phyloP scores from a whole-genome alignment of 306 rosid genomes.

The Castanea crenata region DNA sequence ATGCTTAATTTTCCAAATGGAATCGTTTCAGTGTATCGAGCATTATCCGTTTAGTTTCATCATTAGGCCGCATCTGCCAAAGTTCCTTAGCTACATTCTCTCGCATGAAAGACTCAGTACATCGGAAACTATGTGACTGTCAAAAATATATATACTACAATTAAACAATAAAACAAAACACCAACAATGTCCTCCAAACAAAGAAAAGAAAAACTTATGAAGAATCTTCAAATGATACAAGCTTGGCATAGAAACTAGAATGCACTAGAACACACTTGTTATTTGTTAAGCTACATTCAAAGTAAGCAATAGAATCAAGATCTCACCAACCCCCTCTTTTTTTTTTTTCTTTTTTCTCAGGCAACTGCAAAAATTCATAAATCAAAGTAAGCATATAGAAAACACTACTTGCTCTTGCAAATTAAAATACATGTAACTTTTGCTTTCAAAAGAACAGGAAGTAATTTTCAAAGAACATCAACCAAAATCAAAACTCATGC shows the following conservation, averaged over 20 bases:
- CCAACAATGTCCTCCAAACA: too few relatives aligned
- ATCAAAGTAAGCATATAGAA: not conserved
- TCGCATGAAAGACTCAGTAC: constrained; percentile 88
- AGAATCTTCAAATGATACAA: not conserved
- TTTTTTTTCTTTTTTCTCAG: not conserved
- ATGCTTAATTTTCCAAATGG: constrained; percentile 68
- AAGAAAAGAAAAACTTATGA: not conserved
- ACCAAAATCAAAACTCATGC: not conserved
- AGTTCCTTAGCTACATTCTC: constrained; percentile 85
- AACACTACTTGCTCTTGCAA: too few relatives aligned
- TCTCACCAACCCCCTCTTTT: not conserved
- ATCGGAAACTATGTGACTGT: constrained; percentile 75
- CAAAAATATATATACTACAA: not conserved
- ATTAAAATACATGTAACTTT: not conserved
- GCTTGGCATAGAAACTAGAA: not conserved
- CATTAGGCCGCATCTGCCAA: constrained; percentile 57
- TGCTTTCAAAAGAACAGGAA: not conserved
- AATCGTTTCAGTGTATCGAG: constrained; percentile 67
- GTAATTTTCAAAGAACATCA: not conserved
- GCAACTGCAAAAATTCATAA: not conserved
- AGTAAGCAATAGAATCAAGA: not conserved
- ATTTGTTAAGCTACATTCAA: not conserved
- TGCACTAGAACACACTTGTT: not conserved
- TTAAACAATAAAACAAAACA: too few relatives aligned
- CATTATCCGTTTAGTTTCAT: constrained; percentile 65